Evolutionary conservation across 768 basidiomycete genomes (phyloP).

Genomic region (Hygrophoropsis aurantiaca): DNA sequence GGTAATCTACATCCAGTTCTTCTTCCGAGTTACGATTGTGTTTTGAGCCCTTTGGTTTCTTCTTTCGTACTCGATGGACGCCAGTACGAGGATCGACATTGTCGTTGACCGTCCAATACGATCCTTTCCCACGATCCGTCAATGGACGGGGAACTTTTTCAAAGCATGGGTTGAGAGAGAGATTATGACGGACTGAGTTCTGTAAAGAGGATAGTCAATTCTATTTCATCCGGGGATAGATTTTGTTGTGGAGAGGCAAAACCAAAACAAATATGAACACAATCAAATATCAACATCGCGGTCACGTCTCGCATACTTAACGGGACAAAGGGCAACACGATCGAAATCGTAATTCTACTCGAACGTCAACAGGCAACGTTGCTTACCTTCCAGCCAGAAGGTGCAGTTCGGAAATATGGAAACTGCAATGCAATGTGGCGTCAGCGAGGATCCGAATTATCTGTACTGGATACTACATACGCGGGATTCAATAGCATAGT

Average conservation of each 20-base stretch:
- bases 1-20: conserved; percentile 63
- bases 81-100: conserved; percentile 88
- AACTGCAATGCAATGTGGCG: conserved; percentile 50
- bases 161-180: conserved; percentile 88
- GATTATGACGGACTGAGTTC: conserved; percentile 91
- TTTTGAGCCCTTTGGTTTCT: conserved; percentile 66
- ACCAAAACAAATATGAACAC: conserved; percentile 56
- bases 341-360: not conserved
- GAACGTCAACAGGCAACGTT: not conserved
- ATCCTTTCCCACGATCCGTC: conserved; percentile 88
- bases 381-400: conserved; percentile 90
- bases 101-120: conserved; percentile 91
- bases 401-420: conserved; percentile 84
- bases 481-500: conserved; percentile 87
- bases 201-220: conserved; percentile 27
- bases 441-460: conserved; percentile 6
- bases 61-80: conserved; percentile 86
- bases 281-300: conserved; percentile 69
- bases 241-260: conserved; percentile 26
- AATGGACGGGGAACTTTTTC: conserved; percentile 90
- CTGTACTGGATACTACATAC: conserved; percentile 43
- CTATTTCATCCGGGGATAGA: conserved; percentile 20
- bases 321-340: conserved; percentile 2
- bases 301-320: conserved; percentile 37
- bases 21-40: conserved; percentile 53